phyloP scores from a whole-genome alignment of 139 green algal genomes.

The Tetradesmus obliquus region DNA sequence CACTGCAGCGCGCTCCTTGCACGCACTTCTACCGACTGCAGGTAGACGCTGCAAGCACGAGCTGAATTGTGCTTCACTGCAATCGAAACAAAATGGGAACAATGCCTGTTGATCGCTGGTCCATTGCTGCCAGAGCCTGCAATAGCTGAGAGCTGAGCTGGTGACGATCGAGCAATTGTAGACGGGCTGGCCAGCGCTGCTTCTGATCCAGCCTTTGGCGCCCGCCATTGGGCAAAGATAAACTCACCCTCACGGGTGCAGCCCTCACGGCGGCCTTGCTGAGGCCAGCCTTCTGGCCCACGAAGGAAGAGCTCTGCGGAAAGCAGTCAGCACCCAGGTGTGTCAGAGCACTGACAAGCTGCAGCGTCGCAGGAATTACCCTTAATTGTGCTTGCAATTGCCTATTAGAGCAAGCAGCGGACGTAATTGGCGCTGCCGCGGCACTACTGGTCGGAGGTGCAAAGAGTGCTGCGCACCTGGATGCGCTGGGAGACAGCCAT shows the following conservation, averaged over 20 bases:
- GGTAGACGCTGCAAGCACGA: neutral
- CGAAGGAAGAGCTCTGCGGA: conserved; percentile 44
- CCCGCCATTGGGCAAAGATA: neutral
- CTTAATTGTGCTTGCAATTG: neutral
- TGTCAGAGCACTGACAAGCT: neutral
- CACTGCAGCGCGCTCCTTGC: neutral
- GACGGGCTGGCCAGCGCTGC: neutral
- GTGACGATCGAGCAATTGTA: neutral
- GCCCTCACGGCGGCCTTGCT: conserved; percentile 56
- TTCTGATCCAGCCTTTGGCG: neutral
- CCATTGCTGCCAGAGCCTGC: neutral
- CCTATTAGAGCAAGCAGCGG: neutral
- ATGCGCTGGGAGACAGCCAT: conserved; percentile 17
- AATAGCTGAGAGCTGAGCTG: neutral
- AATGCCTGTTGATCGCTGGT: neutral
- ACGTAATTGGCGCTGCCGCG: neutral
- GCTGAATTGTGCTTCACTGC: neutral
- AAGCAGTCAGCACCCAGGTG: neutral
- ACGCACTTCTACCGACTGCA: neutral
- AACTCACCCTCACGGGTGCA: conserved; percentile 54
- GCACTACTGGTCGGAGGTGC: neutral
- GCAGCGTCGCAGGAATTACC: neutral
- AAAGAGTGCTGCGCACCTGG: conserved; percentile 2
- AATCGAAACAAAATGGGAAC: neutral
- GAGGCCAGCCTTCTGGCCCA: conserved; percentile 54